phyloP scores from a whole-genome alignment of 2,329 filamentous ascomycete genomes.

The Trichoderma breve region DNA sequence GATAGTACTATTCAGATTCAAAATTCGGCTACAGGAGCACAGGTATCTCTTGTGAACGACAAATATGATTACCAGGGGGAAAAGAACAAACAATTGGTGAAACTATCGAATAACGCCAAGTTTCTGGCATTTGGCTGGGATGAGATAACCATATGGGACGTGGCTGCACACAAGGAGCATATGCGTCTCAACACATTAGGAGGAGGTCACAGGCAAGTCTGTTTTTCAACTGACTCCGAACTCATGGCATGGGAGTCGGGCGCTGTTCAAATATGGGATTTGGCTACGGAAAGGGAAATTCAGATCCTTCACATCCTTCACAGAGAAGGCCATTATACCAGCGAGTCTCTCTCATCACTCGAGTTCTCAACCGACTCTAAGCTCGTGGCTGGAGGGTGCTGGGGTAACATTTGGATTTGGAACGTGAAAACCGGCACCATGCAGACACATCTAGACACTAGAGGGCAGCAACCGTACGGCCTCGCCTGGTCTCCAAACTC shows the following conservation, averaged over 20 bases:
- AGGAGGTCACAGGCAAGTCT: not conserved
- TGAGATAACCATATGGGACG: not conserved
- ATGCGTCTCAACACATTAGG: not conserved
- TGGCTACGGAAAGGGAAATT: not conserved
- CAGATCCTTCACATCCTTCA: not conserved
- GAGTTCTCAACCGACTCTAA: not conserved
- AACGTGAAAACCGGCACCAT: not conserved
- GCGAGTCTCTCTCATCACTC: not conserved
- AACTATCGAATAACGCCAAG: not conserved
- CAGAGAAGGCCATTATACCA: not conserved
- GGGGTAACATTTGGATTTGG: not conserved
- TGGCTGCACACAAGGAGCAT: not conserved
- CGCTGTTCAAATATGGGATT: not conserved
- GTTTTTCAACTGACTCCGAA: not conserved
- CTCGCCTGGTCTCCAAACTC: not conserved
- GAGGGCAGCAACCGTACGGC: not conserved
- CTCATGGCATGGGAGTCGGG: not conserved
- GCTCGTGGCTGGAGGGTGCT: not conserved
- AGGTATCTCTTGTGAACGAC: not conserved
- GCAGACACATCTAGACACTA: not conserved
- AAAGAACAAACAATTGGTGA: not conserved
- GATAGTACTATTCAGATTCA: not conserved
- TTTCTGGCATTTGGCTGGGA: not conserved
- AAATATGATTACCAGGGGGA: not conserved
- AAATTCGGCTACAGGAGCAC: not conserved